Evolutionary conservation across 2,329 filamentous ascomycete genomes (phyloP).

Genomic region (Colletotrichum australisinense): DNA sequence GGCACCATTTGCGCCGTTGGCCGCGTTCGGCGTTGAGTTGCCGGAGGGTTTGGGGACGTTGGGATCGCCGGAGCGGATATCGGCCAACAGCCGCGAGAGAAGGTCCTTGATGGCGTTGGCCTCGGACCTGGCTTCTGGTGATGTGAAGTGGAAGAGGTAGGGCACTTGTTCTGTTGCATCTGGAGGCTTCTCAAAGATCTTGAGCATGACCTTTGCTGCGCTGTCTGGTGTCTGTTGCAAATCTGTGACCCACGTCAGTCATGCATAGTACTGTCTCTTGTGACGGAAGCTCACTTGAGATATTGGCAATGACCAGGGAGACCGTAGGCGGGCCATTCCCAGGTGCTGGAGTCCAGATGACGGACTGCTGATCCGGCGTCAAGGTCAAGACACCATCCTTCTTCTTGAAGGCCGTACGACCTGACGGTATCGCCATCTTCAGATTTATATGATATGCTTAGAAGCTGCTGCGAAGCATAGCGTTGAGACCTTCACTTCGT

Average conservation of each 20-base stretch:
- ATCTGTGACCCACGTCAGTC: slow-evolving; percentile 64
- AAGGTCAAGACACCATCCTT: slow-evolving; percentile 89
- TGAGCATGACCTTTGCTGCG: slow-evolving; percentile 92
- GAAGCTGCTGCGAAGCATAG: background rate
- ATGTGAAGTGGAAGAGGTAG: slow-evolving; percentile 92
- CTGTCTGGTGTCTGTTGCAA: slow-evolving; percentile 93
- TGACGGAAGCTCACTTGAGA: slow-evolving; percentile 75
- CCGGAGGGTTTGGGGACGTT: slow-evolving; percentile 61
- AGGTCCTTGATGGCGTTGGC: slow-evolving; percentile 87
- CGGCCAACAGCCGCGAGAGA: slow-evolving; percentile 81
- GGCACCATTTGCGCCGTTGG: slow-evolving; percentile 39
- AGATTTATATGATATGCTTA: slow-evolving; percentile 1
- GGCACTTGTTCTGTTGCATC: slow-evolving; percentile 70
- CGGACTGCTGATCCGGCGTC: slow-evolving; percentile 75
- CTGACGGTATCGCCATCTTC: slow-evolving; percentile 69
- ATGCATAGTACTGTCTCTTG: background rate
- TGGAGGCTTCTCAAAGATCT: slow-evolving; percentile 82
- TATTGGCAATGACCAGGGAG: slow-evolving; percentile 77
- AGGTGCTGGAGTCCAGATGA: slow-evolving; percentile 84
- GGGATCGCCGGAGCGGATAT: slow-evolving; percentile 68
- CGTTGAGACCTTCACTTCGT: background rate
- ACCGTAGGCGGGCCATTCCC: slow-evolving; percentile 73
- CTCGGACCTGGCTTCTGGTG: slow-evolving; percentile 80
- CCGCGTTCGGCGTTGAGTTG: slow-evolving; percentile 42
- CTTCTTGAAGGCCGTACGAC: slow-evolving; percentile 89